Evolutionary conservation across 495 filamentous ascomycete species (phyloP), one percentile per base, ranked within the genome.

Genomic region (Talaromyces adpressus): DNA sequence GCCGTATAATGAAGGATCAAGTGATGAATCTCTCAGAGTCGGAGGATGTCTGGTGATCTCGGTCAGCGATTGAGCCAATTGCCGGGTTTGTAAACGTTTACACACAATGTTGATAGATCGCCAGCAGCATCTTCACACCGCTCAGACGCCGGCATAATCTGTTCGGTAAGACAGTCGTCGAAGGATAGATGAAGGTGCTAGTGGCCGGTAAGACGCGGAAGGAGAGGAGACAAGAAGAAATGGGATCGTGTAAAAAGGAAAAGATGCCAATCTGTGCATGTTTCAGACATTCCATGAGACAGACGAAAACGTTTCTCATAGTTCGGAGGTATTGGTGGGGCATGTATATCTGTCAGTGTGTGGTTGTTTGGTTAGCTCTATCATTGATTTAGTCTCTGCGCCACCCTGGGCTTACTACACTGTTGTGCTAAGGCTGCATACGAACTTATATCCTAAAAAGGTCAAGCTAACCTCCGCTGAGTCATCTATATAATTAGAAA

Each of bases 101-200:
- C 56, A 22, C 56, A 20, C 56, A 29, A 36, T 25, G 6, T 29
- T 2, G 52, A 56, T 32, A 6, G 14, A 36, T 18, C 30, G 56
- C 56, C 56, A 58, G 16, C 56, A 36, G 56, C 56, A 58, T 58
- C 56, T 58, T 58, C 30, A 29, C 30, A 32, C 56, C 30, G 27
- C 56, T 36, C 56, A 11, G 23, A 25, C 23, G 51, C 49, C 36
- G 36, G 36, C n/a, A 41, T 41, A 14, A 41, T 16, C 14, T n/a
- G 36, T 41, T 41, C 36, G 4, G 14, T 36, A 27, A 6, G 32
- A 41, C 5, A 20, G 14, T n/a, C n/a, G 18, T 20, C 45, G 45
- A 49, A 20, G 45, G 18, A 49, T 49, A 7, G 22, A 54, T 53
- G 23, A 18, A 18, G 49, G n/a, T n/a, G n/a, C n/a, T 53, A 23